These are phyloP conservation scores for Graphiopsis chlorocephala DNA, from an alignment of 2,329 filamentous ascomycete genomes.

Conservation along the genomic window DNA sequence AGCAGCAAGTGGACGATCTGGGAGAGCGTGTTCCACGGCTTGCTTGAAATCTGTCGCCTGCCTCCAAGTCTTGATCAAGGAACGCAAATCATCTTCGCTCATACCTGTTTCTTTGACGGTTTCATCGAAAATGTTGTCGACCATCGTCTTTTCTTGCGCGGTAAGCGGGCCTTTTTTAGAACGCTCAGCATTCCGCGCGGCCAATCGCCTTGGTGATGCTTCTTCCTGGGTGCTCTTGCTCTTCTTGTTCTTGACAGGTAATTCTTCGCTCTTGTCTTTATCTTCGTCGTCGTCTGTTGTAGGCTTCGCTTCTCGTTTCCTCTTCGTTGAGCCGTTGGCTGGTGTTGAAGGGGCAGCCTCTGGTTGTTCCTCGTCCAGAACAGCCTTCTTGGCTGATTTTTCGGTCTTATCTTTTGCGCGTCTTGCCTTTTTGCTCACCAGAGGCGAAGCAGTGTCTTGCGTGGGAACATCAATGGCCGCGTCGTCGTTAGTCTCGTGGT, in stretches of 20 bases:
- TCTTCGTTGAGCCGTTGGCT: background rate
- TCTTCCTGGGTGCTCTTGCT: background rate
- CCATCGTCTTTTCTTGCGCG: constrained; percentile 25
- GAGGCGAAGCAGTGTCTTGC: background rate
- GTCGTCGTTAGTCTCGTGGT: background rate
- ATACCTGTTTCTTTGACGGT: constrained; percentile 19
- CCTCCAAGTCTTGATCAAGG: constrained; percentile 28
- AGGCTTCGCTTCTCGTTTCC: background rate
- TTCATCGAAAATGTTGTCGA: constrained; percentile 28
- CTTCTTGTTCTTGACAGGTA: background rate
- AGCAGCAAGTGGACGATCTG: constrained; percentile 33
- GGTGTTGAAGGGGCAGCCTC: background rate
- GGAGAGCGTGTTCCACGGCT: constrained; percentile 29
- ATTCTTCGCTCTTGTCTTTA: background rate
- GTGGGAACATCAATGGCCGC: background rate
- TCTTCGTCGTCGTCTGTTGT: background rate
- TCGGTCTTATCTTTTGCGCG: background rate
- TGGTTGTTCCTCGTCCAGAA: background rate
- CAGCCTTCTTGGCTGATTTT: background rate
- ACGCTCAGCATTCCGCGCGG: background rate
- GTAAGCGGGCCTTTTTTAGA: constrained; percentile 17
- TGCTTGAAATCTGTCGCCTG: constrained; percentile 31
- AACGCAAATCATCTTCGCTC: constrained; percentile 22
- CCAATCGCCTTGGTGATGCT: background rate
- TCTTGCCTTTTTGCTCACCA: background rate